phyloP scores from a whole-genome alignment of 768 basidiomycete genomes.

The Arthromyces matolae region DNA sequence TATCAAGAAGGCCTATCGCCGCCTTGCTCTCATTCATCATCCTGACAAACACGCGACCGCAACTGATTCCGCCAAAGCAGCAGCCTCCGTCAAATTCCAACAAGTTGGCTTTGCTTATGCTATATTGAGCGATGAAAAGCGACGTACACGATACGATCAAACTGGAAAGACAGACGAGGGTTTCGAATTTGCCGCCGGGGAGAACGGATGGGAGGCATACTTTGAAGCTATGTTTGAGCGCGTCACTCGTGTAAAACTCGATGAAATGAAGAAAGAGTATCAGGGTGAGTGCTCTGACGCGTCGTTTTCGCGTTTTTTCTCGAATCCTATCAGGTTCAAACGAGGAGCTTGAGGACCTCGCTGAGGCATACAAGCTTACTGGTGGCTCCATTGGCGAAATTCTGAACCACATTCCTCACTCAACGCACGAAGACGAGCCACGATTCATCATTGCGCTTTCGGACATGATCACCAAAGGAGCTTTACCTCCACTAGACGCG shows the following conservation, averaged over 20 bases:
- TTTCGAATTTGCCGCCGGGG: conserved; percentile 64
- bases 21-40: conserved; percentile 76
- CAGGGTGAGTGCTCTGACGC: conserved; percentile 56
- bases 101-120: conserved; percentile 94
- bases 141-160: conserved; percentile 73
- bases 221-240: conserved; percentile 87
- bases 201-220: conserved; percentile 93
- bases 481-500: conserved; percentile 47
- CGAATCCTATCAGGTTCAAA: conserved; percentile 56
- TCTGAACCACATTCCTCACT: conserved; percentile 84
- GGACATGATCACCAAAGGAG: conserved; percentile 56
- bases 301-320: not conserved
- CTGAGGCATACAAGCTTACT: conserved; percentile 65
- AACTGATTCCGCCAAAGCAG: conserved; percentile 55
- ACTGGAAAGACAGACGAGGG: conserved; percentile 86
- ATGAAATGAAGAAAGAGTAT: conserved; percentile 92
- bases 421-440: conserved; percentile 76
- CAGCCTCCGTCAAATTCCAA: conserved; percentile 79
- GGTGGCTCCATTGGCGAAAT: conserved; percentile 77
- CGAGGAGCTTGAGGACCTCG: conserved; percentile 82
- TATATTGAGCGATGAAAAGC: conserved; percentile 75
- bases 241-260: conserved; percentile 80
- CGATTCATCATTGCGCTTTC: conserved; percentile 75
- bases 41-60: conserved; percentile 84
- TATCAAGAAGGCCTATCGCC: conserved; percentile 83